Evolutionary conservation across 345 rosid species (phyloP), one percentile per base, ranked within the genome.

Genomic region (Reutealis trisperma): DNA sequence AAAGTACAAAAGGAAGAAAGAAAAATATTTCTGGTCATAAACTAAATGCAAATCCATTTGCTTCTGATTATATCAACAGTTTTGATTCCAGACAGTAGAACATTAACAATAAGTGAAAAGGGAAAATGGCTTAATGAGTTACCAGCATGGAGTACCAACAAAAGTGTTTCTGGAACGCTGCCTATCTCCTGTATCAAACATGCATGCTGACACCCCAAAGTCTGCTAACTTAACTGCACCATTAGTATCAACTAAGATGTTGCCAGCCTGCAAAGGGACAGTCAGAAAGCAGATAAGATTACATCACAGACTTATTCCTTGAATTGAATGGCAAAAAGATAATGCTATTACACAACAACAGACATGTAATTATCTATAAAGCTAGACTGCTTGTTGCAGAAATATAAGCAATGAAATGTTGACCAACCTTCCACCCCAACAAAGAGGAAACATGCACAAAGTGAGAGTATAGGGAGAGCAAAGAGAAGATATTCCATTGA

Each of bases 71-170:
- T 24, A 66, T 22, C 25, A 59, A 44, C 10, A 72, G 0, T 72
- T 25, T 25, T 34, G 32, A 18, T 12, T 24, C 22, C 51, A 21
- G 27, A 25, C 19, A 63, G 34, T 69, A 18, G 3, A 73, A 2
- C 42, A 71, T 32, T 11, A 51, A 70, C n/a, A 51, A 19, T 18
- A 45, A 25, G 68, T 41, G 22, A 19, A 67, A 64, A 70, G 73
- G 57, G 47, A 30, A 73, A 77, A 67, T 21, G 13, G 60, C 21
- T 21, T 54, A 27, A 77, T 66, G 12, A 67, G 14, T 68, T 89
- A 96, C 99, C 99, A 93, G 94, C 99, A 96, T 66, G 99, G 98
- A 80, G 99, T 96, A 79, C 99, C 99, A 75, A 96, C 99, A 30
- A 96, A 96, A 73, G 99, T 93, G 86, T 96, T 96, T 88, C 99